Conservation (phyloP, 768 basidiomycete species). For the Kondoa subrosea region DNA sequence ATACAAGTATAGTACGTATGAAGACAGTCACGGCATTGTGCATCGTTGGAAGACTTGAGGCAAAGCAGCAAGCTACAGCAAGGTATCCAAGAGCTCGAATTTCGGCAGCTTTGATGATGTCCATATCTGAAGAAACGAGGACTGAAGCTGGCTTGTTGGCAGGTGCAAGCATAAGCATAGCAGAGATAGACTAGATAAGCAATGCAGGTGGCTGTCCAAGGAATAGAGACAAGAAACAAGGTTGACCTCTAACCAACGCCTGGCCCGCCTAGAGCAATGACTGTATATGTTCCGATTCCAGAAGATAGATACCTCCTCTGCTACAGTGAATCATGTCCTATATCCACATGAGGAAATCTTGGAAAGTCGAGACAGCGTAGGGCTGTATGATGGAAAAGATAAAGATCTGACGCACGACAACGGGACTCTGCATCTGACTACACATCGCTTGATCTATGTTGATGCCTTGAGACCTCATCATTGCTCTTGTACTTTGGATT, state of each 20-base stretch:
- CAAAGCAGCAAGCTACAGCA: too few species aligned
- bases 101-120: too few species aligned
- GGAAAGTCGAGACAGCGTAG: constrained; percentile 57
- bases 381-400: constrained; percentile 76
- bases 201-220: not conserved
- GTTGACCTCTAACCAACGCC: not conserved
- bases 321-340: constrained; percentile 40
- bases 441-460: constrained; percentile 71
- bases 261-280: not conserved
- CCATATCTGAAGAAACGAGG: too few species aligned
- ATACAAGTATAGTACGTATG: too few species aligned
- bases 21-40: too few species aligned
- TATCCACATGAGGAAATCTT: constrained; percentile 66
- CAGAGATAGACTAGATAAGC: too few species aligned
- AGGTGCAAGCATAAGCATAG: too few species aligned
- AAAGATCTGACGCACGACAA: constrained; percentile 64
- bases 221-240: too few species aligned
- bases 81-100: too few species aligned
- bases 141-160: too few species aligned
- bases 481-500: constrained; percentile 51
- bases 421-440: constrained; percentile 56
- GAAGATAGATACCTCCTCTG: constrained; percentile 7
- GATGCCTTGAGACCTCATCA: constrained; percentile 39
- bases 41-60: too few species aligned
- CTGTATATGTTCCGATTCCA: constrained; percentile 16